A percentile compares a stretch with the other conserved stretches of the same genome.
Conservation (phyloP, 495 filamentous ascomycete genomes). For the Talaromyces liani region DNA sequence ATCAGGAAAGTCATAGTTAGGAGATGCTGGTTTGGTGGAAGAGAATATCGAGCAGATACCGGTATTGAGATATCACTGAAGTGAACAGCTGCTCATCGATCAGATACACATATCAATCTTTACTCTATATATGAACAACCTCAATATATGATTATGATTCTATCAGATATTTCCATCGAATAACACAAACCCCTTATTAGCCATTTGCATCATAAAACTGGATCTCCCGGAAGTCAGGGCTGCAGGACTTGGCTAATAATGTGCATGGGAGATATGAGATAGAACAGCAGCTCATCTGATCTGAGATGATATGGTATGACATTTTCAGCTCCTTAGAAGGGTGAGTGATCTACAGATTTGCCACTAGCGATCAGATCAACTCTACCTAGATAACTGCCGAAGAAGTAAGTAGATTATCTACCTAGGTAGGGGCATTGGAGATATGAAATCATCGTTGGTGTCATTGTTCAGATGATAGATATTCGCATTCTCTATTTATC, state of each 20-base stretch:
- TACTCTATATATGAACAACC: background rate
- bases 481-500: too few relatives aligned
- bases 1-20: too few relatives aligned
- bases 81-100: background rate
- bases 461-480: background rate
- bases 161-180: background rate
- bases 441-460: background rate
- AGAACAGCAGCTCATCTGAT: background rate
- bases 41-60: too few relatives aligned
- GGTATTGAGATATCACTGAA: too few relatives aligned
- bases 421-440: too few relatives aligned
- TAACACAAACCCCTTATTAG: background rate
- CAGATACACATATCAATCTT: background rate
- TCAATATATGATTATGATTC: background rate
- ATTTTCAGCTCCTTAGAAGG: background rate
- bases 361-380: too few relatives aligned
- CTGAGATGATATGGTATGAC: background rate
- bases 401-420: too few relatives aligned
- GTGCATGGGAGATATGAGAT: background rate
- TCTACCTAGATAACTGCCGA: too few relatives aligned
- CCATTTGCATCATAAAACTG: background rate
- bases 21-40: too few relatives aligned
- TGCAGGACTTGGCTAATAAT: background rate
- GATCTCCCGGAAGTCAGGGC: background rate
- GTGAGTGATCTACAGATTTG: background rate